phyloP scores from a whole-genome alignment of 2,329 filamentous ascomycete species.

The Colletotrichum sp. region DNA sequence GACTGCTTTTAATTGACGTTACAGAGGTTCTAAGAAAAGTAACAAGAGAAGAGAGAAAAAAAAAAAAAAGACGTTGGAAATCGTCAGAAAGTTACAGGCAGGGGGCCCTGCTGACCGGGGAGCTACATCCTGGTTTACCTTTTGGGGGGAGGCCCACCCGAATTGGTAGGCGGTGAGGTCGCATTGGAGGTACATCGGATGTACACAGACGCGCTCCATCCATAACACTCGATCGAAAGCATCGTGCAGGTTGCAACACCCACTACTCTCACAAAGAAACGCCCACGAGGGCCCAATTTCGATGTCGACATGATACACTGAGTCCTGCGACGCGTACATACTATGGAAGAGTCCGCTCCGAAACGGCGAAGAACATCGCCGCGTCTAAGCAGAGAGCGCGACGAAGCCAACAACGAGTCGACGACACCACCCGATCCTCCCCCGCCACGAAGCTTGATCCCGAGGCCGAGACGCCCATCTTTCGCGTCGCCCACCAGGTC shows the following conservation, averaged over 20 bases:
- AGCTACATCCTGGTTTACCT: neutral
- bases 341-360: slow-evolving; percentile 60
- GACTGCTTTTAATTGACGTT: neutral
- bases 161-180: slow-evolving; percentile 26
- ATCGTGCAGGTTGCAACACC: neutral
- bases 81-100: neutral
- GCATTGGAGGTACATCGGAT: slow-evolving; percentile 9
- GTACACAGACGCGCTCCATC: slow-evolving; percentile 6
- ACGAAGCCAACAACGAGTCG: slow-evolving; percentile 30
- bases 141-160: neutral
- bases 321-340: neutral
- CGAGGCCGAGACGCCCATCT: slow-evolving; percentile 51
- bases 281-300: neutral
- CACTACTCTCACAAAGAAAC: too few species aligned
- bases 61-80: too few species aligned
- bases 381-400: slow-evolving; percentile 39
- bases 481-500: slow-evolving; percentile 72
- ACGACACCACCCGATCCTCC: slow-evolving; percentile 38
- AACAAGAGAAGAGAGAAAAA: too few species aligned
- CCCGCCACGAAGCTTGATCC: slow-evolving; percentile 21
- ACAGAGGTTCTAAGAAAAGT: neutral
- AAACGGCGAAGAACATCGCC: slow-evolving; percentile 71
- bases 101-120: neutral
- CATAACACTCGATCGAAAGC: neutral
- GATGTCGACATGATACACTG: neutral